phyloP scores from a whole-genome alignment of 192 early-diverging fungal genomes.

The Umbelopsis ramanniana region DNA sequence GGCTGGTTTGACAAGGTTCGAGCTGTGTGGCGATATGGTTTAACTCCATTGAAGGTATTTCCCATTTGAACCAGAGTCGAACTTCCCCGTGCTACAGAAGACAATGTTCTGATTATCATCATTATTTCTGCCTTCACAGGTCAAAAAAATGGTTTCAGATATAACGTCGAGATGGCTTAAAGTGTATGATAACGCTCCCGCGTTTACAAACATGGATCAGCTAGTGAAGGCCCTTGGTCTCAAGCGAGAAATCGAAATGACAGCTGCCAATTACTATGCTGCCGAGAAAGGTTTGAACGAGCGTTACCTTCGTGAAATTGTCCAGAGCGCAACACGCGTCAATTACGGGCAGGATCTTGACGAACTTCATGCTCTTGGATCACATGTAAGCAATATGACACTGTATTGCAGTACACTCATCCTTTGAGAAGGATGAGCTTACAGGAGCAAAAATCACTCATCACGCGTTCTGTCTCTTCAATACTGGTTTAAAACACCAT shows the following conservation, averaged over 20 bases:
- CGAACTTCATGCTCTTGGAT: constrained; percentile 61
- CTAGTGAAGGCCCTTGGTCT: constrained; percentile 40
- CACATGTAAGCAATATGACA: constrained; percentile 34
- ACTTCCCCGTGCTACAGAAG: not conserved
- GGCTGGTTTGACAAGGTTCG: constrained; percentile 45
- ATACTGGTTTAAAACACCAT: not conserved
- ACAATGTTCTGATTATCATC: not conserved
- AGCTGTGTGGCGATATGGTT: constrained; percentile 49
- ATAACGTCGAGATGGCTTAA: constrained; percentile 33
- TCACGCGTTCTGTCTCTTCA: not conserved
- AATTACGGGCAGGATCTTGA: constrained; percentile 69
- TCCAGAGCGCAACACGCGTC: constrained; percentile 63
- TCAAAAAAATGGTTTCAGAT: constrained; percentile 33
- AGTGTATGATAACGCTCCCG: constrained; percentile 39
- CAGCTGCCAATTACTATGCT: constrained; percentile 45
- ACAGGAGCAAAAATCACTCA: too few species aligned
- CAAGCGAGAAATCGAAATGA: constrained; percentile 19
- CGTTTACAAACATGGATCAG: constrained; percentile 40
- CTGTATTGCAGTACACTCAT: not conserved
- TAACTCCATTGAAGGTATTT: constrained; percentile 49
- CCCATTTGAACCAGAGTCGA: not conserved
- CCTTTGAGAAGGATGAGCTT: too few species aligned
- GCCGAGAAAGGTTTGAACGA: constrained; percentile 37
- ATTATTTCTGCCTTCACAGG: constrained; percentile 24
- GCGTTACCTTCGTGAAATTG: constrained; percentile 51